phyloP scores from a whole-genome alignment of 1,284 basidiomycete species.

The Cryptococcus sp. region DNA sequence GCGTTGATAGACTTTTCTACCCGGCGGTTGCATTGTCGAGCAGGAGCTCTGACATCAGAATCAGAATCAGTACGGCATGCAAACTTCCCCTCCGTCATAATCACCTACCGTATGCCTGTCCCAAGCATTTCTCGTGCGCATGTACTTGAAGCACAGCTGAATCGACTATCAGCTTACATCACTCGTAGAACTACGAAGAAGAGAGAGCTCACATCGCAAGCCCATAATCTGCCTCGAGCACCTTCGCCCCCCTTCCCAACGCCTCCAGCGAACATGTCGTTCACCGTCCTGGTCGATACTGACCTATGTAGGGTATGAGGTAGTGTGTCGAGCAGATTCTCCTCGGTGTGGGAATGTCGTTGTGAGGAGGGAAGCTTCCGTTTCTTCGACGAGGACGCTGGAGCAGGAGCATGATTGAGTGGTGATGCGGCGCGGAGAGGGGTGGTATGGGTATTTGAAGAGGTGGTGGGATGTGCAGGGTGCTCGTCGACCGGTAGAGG shows the following conservation, averaged over 20 bases:
- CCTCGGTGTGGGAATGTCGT: background rate
- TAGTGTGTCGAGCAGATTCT: background rate
- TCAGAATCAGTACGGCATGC: background rate
- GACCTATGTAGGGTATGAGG: background rate
- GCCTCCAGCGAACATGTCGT: constrained; percentile 67
- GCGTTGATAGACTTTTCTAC: constrained; percentile 83
- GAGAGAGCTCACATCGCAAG: constrained; percentile 46
- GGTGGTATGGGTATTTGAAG: background rate
- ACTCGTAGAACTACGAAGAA: background rate
- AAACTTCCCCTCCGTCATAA: background rate
- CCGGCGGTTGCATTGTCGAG: constrained; percentile 74
- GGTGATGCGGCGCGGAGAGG: background rate
- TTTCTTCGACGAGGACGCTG: constrained; percentile 8
- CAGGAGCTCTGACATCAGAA: constrained; percentile 66
- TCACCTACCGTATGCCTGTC: constrained; percentile 70
- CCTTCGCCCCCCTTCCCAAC: constrained; percentile 59
- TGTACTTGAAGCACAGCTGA: constrained; percentile 91
- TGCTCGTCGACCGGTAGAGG: constrained; percentile 62
- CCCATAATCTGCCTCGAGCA: constrained; percentile 48
- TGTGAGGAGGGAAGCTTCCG: constrained; percentile 2
- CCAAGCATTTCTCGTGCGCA: constrained; percentile 71
- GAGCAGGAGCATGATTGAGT: background rate
- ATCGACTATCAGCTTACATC: background rate
- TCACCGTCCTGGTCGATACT: constrained; percentile 57
- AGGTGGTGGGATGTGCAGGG: background rate